Evolutionary conservation across 169 alveolate genomes (phyloP).

Genomic region (Cryptosporidium sp.): DNA sequence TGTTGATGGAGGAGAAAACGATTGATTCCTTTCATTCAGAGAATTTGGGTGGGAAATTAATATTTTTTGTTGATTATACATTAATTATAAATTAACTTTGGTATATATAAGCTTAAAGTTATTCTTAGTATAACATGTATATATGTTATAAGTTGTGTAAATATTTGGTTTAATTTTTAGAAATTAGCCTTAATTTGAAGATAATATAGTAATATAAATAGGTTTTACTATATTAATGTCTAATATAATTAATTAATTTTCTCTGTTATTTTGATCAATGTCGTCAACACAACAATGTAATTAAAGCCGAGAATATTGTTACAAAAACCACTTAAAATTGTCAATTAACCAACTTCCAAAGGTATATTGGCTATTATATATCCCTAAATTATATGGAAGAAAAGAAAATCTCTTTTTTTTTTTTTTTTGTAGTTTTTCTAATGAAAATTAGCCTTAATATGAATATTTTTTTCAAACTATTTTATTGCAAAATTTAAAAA

Average conservation of each 20-base stretch:
- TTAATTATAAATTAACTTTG: background rate
- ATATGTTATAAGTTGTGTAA: background rate
- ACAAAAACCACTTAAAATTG: constrained; percentile 1
- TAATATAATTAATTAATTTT: background rate
- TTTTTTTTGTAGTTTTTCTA: constrained; percentile 11
- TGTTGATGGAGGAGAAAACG: constrained; percentile 61
- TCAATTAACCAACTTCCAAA: background rate
- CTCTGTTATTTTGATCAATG: background rate
- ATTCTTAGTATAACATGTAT: constrained; percentile 1
- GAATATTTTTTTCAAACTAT: background rate
- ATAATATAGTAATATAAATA: background rate
- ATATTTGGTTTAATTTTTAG: background rate
- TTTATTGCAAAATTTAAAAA: constrained; percentile 6
- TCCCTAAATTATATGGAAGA: background rate
- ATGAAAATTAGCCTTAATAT: constrained; percentile 13
- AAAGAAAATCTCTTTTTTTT: background rate
- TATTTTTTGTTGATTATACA: constrained; percentile 13
- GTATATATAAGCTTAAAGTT: background rate
- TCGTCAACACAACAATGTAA: constrained; percentile 12
- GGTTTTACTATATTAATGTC: background rate
- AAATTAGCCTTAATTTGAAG: background rate
- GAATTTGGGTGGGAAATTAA: constrained; percentile 5
- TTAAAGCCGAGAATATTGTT: background rate
- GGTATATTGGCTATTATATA: background rate
- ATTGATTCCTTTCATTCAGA: background rate